Evolutionary conservation across 1,284 basidiomycete species (phyloP).

Genomic region (Cerioporus squamosus): DNA sequence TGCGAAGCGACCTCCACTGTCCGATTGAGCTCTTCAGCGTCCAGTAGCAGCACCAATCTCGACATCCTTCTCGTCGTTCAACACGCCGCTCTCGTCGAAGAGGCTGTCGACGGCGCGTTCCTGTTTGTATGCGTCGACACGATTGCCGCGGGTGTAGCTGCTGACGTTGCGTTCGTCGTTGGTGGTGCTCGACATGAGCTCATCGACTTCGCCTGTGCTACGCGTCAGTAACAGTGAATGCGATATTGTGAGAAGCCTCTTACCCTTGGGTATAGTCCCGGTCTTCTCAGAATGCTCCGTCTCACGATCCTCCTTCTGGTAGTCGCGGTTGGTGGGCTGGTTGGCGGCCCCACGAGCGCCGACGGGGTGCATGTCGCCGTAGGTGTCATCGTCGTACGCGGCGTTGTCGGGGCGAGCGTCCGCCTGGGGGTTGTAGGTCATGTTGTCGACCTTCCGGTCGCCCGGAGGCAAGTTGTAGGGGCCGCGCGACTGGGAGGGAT

Average conservation of each 20-base stretch:
- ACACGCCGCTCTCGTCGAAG: slow-evolving; percentile 24
- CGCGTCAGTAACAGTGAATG: neutral
- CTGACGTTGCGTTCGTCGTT: slow-evolving; percentile 27
- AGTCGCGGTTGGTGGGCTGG: slow-evolving; percentile 26
- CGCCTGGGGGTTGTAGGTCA: slow-evolving; percentile 32
- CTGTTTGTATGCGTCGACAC: slow-evolving; percentile 34
- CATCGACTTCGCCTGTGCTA: slow-evolving; percentile 30
- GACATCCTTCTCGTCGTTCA: slow-evolving; percentile 24
- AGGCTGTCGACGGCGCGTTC: slow-evolving; percentile 30
- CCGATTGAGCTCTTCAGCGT: neutral
- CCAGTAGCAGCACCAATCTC: slow-evolving; percentile 27
- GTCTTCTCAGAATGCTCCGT: slow-evolving; percentile 27
- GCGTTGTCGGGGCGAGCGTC: slow-evolving; percentile 30
- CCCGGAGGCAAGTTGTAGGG: slow-evolving; percentile 29
- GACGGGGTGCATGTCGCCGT: slow-evolving; percentile 22
- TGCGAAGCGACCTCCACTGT: neutral
- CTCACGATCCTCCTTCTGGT: slow-evolving; percentile 26
- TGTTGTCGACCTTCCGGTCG: slow-evolving; percentile 24
- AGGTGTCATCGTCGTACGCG: slow-evolving; percentile 24
- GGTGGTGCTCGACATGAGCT: slow-evolving; percentile 24
- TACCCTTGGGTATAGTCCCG: slow-evolving; percentile 29
- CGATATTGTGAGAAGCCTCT: neutral
- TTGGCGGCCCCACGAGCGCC: slow-evolving; percentile 32
- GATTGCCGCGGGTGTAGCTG: slow-evolving; percentile 28
- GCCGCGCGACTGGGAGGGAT: slow-evolving; percentile 12